phyloP scores from a whole-genome alignment of 129 eudicot genomes.

The Tagetes patula region DNA sequence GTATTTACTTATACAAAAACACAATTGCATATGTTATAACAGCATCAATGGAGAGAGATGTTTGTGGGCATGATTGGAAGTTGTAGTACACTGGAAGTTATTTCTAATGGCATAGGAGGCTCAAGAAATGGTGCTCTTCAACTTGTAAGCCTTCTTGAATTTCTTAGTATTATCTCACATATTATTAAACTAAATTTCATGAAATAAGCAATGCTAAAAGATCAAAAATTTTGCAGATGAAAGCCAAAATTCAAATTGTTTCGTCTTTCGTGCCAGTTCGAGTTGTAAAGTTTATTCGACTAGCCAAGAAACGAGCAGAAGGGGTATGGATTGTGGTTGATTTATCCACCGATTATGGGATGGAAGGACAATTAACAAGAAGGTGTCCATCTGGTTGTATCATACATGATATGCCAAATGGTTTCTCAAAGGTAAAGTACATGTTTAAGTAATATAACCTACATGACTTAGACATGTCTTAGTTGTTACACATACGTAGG shows the following conservation, averaged over 20 bases:
- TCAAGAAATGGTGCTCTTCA: conserved; percentile 52
- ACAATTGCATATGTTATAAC: background rate
- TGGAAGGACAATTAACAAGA: conserved; percentile 43
- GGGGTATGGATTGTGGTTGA: conserved; percentile 75
- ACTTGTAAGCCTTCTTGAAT: conserved; percentile 41
- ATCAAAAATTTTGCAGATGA: conserved; percentile 41
- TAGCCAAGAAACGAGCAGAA: conserved; percentile 52
- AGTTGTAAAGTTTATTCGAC: conserved; percentile 51
- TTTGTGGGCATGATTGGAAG: conserved; percentile 55
- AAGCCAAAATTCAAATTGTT: conserved; percentile 64
- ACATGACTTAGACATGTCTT: too few relatives aligned
- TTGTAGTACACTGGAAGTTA: conserved; percentile 38
- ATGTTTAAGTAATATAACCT: too few relatives aligned
- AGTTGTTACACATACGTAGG: too few relatives aligned
- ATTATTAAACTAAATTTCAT: background rate
- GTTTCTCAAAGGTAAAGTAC: conserved; percentile 51
- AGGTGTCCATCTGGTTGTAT: conserved; percentile 77
- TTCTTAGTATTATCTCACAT: background rate
- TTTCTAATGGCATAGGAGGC: conserved; percentile 46
- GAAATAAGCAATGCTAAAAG: background rate
- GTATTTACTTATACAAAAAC: conserved; percentile 5
- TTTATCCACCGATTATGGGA: conserved; percentile 48
- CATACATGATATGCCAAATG: conserved; percentile 61
- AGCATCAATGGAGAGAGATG: conserved; percentile 59
- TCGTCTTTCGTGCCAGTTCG: conserved; percentile 64